Conservation (phyloP, 306 rosid species). For the Oxytropis ochrocephala region DNA sequence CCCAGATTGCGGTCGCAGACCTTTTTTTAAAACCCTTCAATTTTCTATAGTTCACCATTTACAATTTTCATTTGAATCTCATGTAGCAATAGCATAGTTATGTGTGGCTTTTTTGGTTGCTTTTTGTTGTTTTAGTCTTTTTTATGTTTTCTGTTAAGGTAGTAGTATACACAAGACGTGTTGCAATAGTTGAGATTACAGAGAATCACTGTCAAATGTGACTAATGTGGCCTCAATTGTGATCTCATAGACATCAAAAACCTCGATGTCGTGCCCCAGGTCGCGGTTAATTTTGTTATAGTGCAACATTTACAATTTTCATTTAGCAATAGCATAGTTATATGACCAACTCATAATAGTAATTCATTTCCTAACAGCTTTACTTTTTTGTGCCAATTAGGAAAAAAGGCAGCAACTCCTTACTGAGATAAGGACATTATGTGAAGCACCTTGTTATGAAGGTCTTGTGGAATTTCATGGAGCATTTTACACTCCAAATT, state of each 20-base stretch:
- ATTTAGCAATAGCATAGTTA: too few species aligned
- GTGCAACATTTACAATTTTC: too few species aligned
- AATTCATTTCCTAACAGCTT: background rate
- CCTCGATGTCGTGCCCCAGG: too few species aligned
- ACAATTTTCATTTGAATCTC: background rate
- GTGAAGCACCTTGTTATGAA: constrained; percentile 88
- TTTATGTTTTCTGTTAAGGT: background rate
- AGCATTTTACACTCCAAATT: constrained; percentile 94
- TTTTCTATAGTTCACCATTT: background rate
- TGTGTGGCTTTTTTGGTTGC: background rate
- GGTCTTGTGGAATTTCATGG: constrained; percentile 98
- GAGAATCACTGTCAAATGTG: too few species aligned
- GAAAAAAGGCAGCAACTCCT: constrained; percentile 97
- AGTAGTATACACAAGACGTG: background rate
- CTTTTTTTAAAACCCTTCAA: too few species aligned
- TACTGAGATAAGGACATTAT: constrained; percentile 88
- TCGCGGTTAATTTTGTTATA: too few species aligned
- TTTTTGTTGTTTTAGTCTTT: background rate
- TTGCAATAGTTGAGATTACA: too few species aligned
- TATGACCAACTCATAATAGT: background rate
- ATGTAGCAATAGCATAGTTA: background rate
- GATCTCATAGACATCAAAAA: too few species aligned
- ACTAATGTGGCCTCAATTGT: too few species aligned
- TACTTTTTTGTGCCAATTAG: constrained; percentile 35
- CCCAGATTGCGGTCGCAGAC: too few species aligned